Base-by-base conservation (phyloP, 176 grass and related monocot genomes). In the Raddia distichophylla region DNA sequence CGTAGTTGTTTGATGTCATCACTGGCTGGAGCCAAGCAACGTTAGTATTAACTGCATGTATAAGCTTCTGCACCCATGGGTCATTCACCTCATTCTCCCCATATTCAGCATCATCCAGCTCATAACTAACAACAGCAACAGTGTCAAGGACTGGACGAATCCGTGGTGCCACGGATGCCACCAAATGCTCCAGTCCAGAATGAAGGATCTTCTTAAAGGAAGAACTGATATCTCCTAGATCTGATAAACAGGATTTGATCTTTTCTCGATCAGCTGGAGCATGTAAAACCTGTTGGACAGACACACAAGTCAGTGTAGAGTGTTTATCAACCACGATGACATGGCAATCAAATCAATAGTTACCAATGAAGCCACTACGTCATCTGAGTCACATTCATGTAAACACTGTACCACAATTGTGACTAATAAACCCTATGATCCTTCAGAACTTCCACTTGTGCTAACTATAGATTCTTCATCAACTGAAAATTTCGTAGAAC, bases 41-140 rank as follows among this genome's bases (percentile, higher is more conserved):
- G 40, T 94, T 94, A 65, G 88, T 86, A 55, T 93, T 85, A 18
- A 94, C 91, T 33, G 90, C 82, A 78, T 91, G 90, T 50, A 94
- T 87, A 77, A 98, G 95, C 82, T 91, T 94, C 82, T 94, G 95
- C 20, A 90, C 88, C 95, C 95, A 98, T 47, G 95, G 92, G 67
- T 98, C 92, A 34, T 94, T 94, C 60, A 92, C 88, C 80, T 98
- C 95, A 34, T 94, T 94, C 83, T 94, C 95, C 63, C 88, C 95
- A 78, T 98, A 94, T 57, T 93, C 90, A 3, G 86, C 64, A 71
- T 98, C 95, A 64, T 92, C 77, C 50, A 94, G 75, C 84, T 93
- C 95, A 79, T 98, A 98, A 74, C 95, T 93, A 34, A 95, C 86
- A 43, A 84, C 94, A 19, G 90, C 88, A 58, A 98, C 95, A 81